Evolutionary conservation across 768 basidiomycete species (phyloP), one percentile per base, ranked within the genome.

Genomic region (Leucogyrophana mollusca): DNA sequence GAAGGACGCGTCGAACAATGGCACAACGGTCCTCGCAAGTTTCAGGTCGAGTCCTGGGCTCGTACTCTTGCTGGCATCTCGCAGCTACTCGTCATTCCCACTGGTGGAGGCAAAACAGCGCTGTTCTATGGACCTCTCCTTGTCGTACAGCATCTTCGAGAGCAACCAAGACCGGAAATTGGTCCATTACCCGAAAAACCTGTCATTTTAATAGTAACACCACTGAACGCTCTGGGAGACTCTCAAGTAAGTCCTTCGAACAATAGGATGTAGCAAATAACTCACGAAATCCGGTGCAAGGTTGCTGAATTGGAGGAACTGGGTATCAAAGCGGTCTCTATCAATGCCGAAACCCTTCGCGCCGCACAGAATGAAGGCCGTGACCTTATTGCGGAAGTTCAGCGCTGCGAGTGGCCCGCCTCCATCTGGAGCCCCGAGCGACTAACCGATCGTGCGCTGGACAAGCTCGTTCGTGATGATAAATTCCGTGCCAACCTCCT

Each of bases 351-450:
- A 37, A 54, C 52, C 4, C 16, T 52, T 4, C 34, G 38, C 18
- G 34, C 16, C 13, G 47, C 46, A 20, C 43, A 38, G 4, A 16
- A 41, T n/a, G 18, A 45, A 34, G 25, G 25, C 10, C 43, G 33
- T 13, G 22, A 45, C 17, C 33, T 45, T 7, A 18, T 45, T 7
- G 43, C 14, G 20, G 30, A 45, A 36, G 30, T 30, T 37, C 47
- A n/a, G n/a, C 18, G 42, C 7, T 6, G 22, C 23, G 8, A 34
- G 33, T 30, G 42, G 42, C 22, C 34, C 9, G 10, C 44, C 22
- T 25, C 42, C 9, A 34, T 45, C n/a, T 45, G 43, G 25, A 21
- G 34, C 48, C 62, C 60, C 0, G 63, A 66, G 46, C 49, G 60
- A 38, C 49, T 65, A 10, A 48, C 43, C 13, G 42, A 3, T 56